phyloP scores from a whole-genome alignment of 352 stramenopile genomes.

The Phytophthora fragariae region DNA sequence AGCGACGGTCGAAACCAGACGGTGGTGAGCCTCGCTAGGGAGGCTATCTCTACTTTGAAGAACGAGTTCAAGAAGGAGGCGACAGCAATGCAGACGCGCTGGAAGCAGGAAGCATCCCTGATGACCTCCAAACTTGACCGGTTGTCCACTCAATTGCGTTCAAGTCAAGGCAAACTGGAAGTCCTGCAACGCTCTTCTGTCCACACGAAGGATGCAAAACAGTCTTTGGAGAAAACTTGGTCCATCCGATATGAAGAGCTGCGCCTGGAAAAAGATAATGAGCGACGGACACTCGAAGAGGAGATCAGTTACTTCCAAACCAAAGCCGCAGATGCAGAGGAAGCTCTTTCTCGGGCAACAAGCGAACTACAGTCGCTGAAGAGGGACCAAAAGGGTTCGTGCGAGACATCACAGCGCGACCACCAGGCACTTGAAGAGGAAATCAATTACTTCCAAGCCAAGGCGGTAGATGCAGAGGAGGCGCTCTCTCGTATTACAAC shows the following conservation, averaged over 20 bases:
- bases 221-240: conserved; percentile 52
- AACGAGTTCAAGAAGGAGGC: conserved; percentile 56
- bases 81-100: conserved; percentile 44
- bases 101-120: conserved; percentile 52
- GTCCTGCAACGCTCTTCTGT: conserved; percentile 51
- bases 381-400: conserved; percentile 27
- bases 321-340: conserved; percentile 41
- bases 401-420: conserved; percentile 17
- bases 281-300: conserved; percentile 52
- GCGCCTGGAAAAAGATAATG: conserved; percentile 50
- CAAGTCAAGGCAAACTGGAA: conserved; percentile 62
- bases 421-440: conserved; percentile 52
- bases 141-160: conserved; percentile 48
- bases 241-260: conserved; percentile 53
- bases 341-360: conserved; percentile 41
- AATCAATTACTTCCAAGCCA: conserved; percentile 47
- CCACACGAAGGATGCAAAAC: conserved; percentile 55
- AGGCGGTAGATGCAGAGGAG: conserved; percentile 41
- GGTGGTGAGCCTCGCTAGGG: conserved; percentile 37
- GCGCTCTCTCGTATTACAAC: conserved; percentile 39
- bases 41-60: conserved; percentile 48
- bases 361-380: conserved; percentile 44
- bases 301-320: conserved; percentile 48
- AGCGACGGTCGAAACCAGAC: conserved; percentile 16
- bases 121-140: conserved; percentile 54